phyloP scores from a whole-genome alignment of 2,329 filamentous ascomycete genomes.

The Sporothrix humicola region DNA sequence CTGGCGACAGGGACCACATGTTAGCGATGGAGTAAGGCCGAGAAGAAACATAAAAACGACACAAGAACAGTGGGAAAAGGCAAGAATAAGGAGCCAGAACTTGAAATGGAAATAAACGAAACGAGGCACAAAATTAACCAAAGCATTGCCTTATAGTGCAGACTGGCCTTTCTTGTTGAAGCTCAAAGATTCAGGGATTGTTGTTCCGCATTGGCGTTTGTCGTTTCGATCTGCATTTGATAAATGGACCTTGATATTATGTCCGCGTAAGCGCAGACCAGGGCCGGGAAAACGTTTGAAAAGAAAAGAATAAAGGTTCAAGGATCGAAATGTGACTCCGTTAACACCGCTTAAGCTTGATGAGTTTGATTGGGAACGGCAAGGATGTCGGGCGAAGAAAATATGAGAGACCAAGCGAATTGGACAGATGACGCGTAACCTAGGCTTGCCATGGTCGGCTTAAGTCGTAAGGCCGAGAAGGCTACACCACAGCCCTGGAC shows the following conservation, averaged over 20 bases:
- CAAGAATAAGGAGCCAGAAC: no score
- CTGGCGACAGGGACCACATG: not conserved
- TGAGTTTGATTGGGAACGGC: conserved; percentile 2
- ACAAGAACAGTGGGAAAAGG: not conserved
- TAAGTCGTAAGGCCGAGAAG: not conserved
- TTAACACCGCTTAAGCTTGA: not conserved
- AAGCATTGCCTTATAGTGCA: no score
- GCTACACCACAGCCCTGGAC: not conserved
- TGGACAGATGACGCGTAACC: not conserved
- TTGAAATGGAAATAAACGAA: no score
- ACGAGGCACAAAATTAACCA: no score
- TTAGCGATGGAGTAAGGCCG: not conserved
- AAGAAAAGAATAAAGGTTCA: not conserved
- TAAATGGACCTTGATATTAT: not conserved
- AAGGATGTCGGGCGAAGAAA: not conserved
- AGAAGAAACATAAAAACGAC: not conserved
- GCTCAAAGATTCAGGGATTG: no score
- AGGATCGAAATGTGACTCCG: not conserved
- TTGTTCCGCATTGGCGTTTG: no score
- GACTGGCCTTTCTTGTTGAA: no score
- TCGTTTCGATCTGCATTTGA: not conserved
- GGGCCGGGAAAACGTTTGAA: not conserved
- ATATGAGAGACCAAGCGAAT: not conserved
- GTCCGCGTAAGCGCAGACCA: not conserved
- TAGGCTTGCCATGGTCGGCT: not conserved